phyloP scores from a whole-genome alignment of 441 rosid genomes.

The Eruca vesicaria region DNA sequence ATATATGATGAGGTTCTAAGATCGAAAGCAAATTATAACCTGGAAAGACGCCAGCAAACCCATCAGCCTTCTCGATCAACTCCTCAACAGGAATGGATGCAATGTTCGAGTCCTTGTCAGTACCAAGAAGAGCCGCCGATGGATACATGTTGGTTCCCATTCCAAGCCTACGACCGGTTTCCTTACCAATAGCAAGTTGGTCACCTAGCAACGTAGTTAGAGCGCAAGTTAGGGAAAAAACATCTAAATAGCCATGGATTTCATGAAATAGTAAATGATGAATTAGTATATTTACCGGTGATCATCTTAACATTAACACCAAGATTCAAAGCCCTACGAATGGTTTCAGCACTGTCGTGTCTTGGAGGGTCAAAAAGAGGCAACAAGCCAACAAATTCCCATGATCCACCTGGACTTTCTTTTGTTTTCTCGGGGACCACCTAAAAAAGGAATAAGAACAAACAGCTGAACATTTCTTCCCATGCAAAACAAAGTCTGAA shows the following conservation, averaged over 20 bases:
- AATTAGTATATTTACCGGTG: constrained; percentile 52
- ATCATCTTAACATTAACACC: constrained; percentile 99
- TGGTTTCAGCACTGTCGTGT: constrained; percentile 97
- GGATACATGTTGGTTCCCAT: constrained; percentile 99
- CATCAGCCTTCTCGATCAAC: constrained; percentile 92
- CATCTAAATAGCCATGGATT: constrained; percentile 3
- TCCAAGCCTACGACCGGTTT: constrained; percentile 95
- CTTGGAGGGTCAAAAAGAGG: constrained; percentile 83
- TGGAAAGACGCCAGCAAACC: constrained; percentile 94
- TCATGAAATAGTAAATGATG: background rate
- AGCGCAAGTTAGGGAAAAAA: constrained; percentile 8
- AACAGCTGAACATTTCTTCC: background rate
- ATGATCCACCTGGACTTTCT: constrained; percentile 56
- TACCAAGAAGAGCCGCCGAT: constrained; percentile 81
- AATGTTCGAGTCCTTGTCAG: constrained; percentile 67
- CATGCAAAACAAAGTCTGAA: background rate
- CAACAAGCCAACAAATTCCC: constrained; percentile 57
- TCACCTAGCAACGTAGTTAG: constrained; percentile 29
- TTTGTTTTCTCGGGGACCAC: constrained; percentile 65
- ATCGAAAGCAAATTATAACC: constrained; percentile 39
- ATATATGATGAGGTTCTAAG: background rate
- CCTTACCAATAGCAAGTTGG: constrained; percentile 74
- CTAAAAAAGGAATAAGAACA: constrained; percentile 32
- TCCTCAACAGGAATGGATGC: constrained; percentile 90
- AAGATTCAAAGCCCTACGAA: constrained; percentile 86